These are phyloP conservation scores for Suillus discolor DNA, from an alignment of 768 basidiomycete genomes.

Conservation along the genomic window DNA sequence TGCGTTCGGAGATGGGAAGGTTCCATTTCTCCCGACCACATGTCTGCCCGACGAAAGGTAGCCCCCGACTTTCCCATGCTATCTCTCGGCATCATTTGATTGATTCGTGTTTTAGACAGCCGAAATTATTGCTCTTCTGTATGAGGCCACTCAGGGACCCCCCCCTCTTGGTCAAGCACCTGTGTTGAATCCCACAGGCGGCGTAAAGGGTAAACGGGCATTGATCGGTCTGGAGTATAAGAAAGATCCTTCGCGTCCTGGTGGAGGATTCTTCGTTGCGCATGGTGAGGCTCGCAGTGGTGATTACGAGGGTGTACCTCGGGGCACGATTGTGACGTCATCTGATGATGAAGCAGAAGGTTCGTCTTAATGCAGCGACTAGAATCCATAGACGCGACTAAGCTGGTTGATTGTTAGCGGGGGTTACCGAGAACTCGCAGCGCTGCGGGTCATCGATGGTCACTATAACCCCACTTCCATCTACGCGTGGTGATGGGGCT, in stretches of 20 bases:
- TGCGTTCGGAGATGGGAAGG: slow-evolving; percentile 87
- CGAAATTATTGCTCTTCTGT: slow-evolving; percentile 89
- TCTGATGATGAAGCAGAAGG: slow-evolving; percentile 53
- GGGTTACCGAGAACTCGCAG: slow-evolving; percentile 18
- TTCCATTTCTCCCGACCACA: slow-evolving; percentile 87
- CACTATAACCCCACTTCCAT: slow-evolving; percentile 52
- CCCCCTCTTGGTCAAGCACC: slow-evolving; percentile 56
- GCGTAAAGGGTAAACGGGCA: slow-evolving; percentile 58
- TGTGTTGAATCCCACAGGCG: slow-evolving; percentile 79
- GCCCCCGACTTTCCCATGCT: slow-evolving; percentile 21
- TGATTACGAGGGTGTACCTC: slow-evolving; percentile 56
- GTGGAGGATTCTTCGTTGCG: slow-evolving; percentile 86
- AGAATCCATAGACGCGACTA: slow-evolving; percentile 13
- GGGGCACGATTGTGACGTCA: slow-evolving; percentile 54
- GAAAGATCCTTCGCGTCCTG: slow-evolving; percentile 79
- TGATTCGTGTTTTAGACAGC: slow-evolving; percentile 61
- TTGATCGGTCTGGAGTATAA: slow-evolving; percentile 64
- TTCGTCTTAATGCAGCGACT: slow-evolving; percentile 37
- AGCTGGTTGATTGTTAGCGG: slow-evolving; percentile 11
- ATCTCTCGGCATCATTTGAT: neutral
- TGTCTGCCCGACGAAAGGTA: slow-evolving; percentile 91
- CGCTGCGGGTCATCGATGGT: slow-evolving; percentile 47
- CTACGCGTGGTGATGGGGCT: slow-evolving; percentile 30
- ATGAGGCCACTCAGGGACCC: slow-evolving; percentile 92
- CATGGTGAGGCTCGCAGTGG: slow-evolving; percentile 45